Evolutionary conservation across 2,329 filamentous ascomycete species (phyloP).

Genomic region (Dactylonectria estremocensis): DNA sequence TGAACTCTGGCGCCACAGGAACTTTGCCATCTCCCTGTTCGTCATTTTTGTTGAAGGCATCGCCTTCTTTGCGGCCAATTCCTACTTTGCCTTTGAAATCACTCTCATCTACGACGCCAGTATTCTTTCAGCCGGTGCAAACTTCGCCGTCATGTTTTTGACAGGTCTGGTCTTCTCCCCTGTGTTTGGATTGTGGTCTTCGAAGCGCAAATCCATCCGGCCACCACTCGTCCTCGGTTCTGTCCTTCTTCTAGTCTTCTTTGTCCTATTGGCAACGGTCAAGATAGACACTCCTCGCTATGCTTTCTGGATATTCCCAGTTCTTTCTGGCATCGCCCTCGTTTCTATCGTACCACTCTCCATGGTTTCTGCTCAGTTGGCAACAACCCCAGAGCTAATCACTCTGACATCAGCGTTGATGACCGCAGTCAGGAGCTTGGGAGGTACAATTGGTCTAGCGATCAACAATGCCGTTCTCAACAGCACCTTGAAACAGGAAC

Average conservation of each 20-base stretch:
- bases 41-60: constrained; percentile 20
- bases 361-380: constrained; percentile 14
- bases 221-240: neutral
- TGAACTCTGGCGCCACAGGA: constrained; percentile 14
- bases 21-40: constrained; percentile 13
- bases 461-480: constrained; percentile 16
- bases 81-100: neutral
- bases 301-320: neutral
- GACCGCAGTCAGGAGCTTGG: constrained; percentile 4
- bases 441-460: constrained; percentile 5
- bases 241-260: neutral
- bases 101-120: neutral
- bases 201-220: neutral
- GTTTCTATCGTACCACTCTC: neutral
- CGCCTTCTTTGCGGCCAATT: constrained; percentile 13
- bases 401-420: constrained; percentile 6
- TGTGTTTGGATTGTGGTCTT: constrained; percentile 3
- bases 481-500: constrained; percentile 4
- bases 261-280: constrained; percentile 2
- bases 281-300: constrained; percentile 1
- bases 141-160: neutral
- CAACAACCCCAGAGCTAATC: constrained; percentile 12
- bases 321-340: neutral
- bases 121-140: neutral
- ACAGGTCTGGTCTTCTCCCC: neutral